These are phyloP conservation scores for Wilcoxina mikolae DNA, from an alignment of 495 filamentous ascomycete genomes.

Conservation along the genomic window DNA sequence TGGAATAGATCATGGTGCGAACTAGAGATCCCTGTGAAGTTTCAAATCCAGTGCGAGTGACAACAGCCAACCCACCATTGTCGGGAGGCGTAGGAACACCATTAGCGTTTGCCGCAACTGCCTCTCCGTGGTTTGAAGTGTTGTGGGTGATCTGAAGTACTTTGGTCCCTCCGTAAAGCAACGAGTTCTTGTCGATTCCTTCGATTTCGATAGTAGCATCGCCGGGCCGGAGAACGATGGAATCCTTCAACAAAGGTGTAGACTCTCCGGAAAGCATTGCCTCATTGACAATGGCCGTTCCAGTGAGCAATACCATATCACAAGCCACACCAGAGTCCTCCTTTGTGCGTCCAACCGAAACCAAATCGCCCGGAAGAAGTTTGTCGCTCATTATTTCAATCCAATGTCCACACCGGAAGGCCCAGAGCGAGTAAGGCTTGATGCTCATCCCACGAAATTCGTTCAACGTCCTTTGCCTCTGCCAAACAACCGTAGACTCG, in stretches of 20 bases:
- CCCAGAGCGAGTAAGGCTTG: slow-evolving; percentile 89
- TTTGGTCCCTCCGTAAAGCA: slow-evolving; percentile 94
- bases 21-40: slow-evolving; percentile 95
- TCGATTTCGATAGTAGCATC: slow-evolving; percentile 79
- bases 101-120: slow-evolving; percentile 47
- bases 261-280: slow-evolving; percentile 98
- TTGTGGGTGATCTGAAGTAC: slow-evolving; percentile 86
- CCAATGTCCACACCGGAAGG: slow-evolving; percentile 75
- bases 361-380: slow-evolving; percentile 88
- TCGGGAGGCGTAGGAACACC: slow-evolving; percentile 69
- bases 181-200: slow-evolving; percentile 87
- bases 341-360: slow-evolving; percentile 86
- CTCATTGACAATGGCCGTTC: slow-evolving; percentile 95
- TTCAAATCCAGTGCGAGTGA: slow-evolving; percentile 96
- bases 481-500: slow-evolving; percentile 98
- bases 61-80: slow-evolving; percentile 82
- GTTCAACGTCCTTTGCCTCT: slow-evolving; percentile 86
- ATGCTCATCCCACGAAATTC: slow-evolving; percentile 99
- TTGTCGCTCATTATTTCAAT: slow-evolving; percentile 80
- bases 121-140: slow-evolving; percentile 55
- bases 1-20: slow-evolving; percentile 99
- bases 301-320: slow-evolving; percentile 89
- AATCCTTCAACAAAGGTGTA: slow-evolving; percentile 92
- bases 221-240: slow-evolving; percentile 74
- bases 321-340: slow-evolving; percentile 95